Evolutionary conservation across 73 alveolate species (phyloP).

Genomic region (Symbiodinium natans): DNA sequence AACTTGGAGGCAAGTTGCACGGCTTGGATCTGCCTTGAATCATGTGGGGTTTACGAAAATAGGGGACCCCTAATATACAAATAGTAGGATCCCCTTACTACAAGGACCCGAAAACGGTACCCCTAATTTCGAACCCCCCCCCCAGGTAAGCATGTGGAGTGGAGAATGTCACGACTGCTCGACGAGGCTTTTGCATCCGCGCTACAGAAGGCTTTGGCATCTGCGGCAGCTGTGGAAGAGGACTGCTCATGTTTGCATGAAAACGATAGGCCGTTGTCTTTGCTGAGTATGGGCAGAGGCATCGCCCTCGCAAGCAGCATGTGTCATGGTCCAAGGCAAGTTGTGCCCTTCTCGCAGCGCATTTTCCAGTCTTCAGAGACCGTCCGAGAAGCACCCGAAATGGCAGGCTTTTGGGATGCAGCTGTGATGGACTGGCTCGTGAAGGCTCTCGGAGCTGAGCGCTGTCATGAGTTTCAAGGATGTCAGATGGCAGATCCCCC

Average conservation of each 20-base stretch:
- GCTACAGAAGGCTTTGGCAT: constrained; percentile 52
- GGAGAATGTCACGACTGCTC: no score
- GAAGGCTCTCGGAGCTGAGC: not conserved
- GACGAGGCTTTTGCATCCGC: constrained; percentile 65
- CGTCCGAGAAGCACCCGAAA: not conserved
- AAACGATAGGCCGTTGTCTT: not conserved
- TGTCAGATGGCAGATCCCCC: not conserved
- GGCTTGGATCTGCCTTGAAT: no score
- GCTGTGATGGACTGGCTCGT: constrained; percentile 72
- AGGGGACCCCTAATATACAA: no score
- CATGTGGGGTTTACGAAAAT: no score
- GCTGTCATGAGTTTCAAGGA: not conserved
- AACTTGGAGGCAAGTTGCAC: constrained; percentile 37
- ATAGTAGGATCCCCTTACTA: no score
- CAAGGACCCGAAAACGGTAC: no score
- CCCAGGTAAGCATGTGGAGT: not conserved
- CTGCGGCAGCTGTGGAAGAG: constrained; percentile 67
- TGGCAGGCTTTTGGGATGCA: constrained; percentile 67
- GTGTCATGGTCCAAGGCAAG: constrained; percentile 65
- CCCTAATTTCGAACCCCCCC: no score
- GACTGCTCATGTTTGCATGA: not conserved
- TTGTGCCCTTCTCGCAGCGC: no score
- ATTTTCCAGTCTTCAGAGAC: not conserved
- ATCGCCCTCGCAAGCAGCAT: constrained; percentile 33
- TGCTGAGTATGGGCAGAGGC: not conserved